A percentile compares a stretch with the other conserved stretches of the same genome.
These are phyloP conservation scores for Penicillium occitanis DNA, from an alignment of 2,329 filamentous ascomycete genomes.

Conservation along the genomic window DNA sequence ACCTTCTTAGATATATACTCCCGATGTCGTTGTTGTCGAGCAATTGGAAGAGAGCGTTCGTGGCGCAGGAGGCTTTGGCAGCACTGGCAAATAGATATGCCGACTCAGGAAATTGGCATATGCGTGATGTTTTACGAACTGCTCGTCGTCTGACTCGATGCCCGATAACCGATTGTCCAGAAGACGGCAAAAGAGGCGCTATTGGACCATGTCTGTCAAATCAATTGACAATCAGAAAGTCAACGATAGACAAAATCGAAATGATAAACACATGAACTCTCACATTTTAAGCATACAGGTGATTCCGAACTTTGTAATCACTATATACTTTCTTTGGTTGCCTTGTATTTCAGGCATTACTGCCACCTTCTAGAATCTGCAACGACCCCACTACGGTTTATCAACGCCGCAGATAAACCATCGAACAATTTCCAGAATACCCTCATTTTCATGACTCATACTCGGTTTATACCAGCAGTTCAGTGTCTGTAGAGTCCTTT, in stretches of 20 bases:
- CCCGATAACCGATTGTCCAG: neutral
- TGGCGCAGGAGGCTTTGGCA: conserved; percentile 87
- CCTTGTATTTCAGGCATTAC: conserved; percentile 5
- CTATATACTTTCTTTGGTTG: neutral
- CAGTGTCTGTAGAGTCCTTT: neutral
- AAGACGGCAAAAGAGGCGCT: neutral
- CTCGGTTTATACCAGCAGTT: neutral
- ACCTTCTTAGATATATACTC: conserved; percentile 71
- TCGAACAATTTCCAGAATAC: conserved; percentile 5
- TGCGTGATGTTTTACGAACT: neutral
- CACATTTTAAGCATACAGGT: neutral
- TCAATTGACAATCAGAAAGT: neutral
- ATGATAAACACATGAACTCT: neutral
- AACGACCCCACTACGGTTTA: neutral
- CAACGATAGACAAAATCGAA: neutral
- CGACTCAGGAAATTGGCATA: neutral
- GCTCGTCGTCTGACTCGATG: neutral
- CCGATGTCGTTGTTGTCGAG: conserved; percentile 84
- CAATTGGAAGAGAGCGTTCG: conserved; percentile 87
- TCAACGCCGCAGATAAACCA: conserved; percentile 4
- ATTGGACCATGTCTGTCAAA: too few relatives aligned
- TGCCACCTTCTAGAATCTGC: neutral
- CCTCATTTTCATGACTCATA: conserved; percentile 4
- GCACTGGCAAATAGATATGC: conserved; percentile 61
- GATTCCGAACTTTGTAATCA: neutral